Conservation (phyloP, 2,329 filamentous ascomycete genomes). For the Alternaria solani region DNA sequence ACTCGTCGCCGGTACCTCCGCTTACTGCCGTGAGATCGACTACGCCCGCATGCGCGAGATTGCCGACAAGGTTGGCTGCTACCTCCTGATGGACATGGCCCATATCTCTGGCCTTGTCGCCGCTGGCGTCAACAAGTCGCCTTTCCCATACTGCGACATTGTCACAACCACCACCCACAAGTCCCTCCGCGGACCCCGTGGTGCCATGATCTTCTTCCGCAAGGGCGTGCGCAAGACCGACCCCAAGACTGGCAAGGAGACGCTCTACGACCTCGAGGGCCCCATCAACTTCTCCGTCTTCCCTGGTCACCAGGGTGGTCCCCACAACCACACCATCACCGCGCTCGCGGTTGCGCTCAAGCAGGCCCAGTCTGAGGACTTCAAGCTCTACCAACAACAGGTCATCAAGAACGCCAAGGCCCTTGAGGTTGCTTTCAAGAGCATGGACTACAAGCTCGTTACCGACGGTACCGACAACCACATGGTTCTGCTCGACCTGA, state of each 20-base stretch:
- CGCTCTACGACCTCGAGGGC: conserved; percentile 86
- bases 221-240: conserved; percentile 86
- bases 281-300: conserved; percentile 98
- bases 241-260: conserved; percentile 84
- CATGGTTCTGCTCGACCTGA: conserved; percentile 90
- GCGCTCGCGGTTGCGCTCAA: conserved; percentile 93
- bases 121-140: conserved; percentile 87
- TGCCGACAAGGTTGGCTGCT: conserved; percentile 88
- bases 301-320: conserved; percentile 96
- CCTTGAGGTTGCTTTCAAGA: conserved; percentile 72
- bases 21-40: conserved; percentile 95
- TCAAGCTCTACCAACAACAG: conserved; percentile 89
- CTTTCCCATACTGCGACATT: conserved; percentile 89
- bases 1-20: conserved; percentile 92
- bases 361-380: conserved; percentile 88
- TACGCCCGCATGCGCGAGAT: conserved; percentile 92
- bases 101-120: conserved; percentile 96
- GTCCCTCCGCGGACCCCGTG: conserved; percentile 90
- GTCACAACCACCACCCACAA: conserved; percentile 99
- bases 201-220: conserved; percentile 98
- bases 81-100: conserved; percentile 94
- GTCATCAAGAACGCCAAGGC: conserved; percentile 92
- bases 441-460: conserved; percentile 85
- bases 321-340: conserved; percentile 99
- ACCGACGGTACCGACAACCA: conserved; percentile 97